Percentiles rank a stretch among this genome's conserved stretches.
Conservation (phyloP, 768 basidiomycete genomes). For the Tricholoma sp. region DNA sequence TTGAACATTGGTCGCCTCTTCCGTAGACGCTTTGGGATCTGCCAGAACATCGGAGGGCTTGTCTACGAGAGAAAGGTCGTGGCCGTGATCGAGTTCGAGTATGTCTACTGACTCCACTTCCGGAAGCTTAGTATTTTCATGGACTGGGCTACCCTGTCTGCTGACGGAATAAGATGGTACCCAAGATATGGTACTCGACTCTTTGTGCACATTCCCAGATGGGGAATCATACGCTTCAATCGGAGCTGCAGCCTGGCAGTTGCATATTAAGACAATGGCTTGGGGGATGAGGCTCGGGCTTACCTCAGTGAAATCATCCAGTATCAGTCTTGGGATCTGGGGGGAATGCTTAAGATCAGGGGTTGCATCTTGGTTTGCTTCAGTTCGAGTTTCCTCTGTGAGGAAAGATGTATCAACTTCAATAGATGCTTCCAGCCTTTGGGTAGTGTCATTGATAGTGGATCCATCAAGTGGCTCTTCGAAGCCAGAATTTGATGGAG, state of each 20-base stretch:
- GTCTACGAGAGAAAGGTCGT: not conserved
- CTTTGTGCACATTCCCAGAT: constrained; percentile 9
- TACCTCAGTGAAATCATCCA: constrained; percentile 9
- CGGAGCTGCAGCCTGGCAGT: constrained; percentile 1
- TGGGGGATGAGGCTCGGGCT: not conserved
- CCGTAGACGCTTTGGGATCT: not conserved
- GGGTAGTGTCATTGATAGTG: not conserved
- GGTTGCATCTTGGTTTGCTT: not conserved
- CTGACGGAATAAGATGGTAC: constrained; percentile 31
- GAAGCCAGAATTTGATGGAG: not conserved
- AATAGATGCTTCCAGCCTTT: not conserved
- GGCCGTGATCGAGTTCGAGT: not conserved
- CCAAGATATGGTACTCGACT: constrained; percentile 28
- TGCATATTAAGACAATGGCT: not conserved
- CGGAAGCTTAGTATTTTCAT: constrained; percentile 8
- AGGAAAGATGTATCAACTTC: not conserved
- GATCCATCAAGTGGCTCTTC: not conserved
- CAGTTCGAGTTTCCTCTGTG: not conserved
- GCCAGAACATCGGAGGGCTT: not conserved
- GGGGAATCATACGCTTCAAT: not conserved
- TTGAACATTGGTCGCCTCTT: not conserved
- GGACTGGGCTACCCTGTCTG: constrained; percentile 23
- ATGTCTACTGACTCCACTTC: constrained; percentile 4
- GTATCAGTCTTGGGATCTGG: constrained; percentile 7
- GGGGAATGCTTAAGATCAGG: not conserved